phyloP scores from a whole-genome alignment of 164 flowering plant species.

The Euptelea pleiosperma region DNA sequence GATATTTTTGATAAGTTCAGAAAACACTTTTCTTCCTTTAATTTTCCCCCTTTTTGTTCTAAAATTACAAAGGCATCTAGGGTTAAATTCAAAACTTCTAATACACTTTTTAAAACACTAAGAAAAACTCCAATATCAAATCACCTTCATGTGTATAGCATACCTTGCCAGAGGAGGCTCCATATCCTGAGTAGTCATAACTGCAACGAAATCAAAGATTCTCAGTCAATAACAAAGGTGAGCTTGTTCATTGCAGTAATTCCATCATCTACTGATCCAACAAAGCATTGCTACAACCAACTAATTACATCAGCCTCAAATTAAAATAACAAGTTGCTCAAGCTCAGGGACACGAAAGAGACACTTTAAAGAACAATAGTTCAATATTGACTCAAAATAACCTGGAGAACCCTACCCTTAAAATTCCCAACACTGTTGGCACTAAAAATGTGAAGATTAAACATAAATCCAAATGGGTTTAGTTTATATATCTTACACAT shows the following conservation, averaged over 20 bases:
- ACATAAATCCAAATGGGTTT: too few relatives aligned
- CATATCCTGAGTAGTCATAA: slow-evolving; percentile 95
- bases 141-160: slow-evolving; percentile 3
- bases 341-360: not conserved
- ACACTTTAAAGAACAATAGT: too few relatives aligned
- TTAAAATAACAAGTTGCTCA: not conserved
- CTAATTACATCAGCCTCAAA: not conserved
- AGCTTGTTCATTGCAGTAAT: not conserved
- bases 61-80: not conserved
- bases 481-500: too few relatives aligned
- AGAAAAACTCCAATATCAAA: not conserved
- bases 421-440: too few relatives aligned
- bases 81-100: not conserved
- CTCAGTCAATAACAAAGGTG: slow-evolving; percentile 12
- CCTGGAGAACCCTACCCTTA: too few relatives aligned
- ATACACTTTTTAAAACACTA: not conserved
- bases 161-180: slow-evolving; percentile 96
- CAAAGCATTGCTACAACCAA: not conserved
- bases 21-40: not conserved
- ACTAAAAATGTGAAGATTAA: too few relatives aligned
- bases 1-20: too few relatives aligned
- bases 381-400: too few relatives aligned
- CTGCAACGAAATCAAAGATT: slow-evolving; percentile 37
- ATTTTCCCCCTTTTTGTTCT: not conserved
- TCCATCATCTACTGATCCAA: not conserved